Conservation (phyloP, 371 early-diverging fungal species). For the Rhizopus sp. region DNA sequence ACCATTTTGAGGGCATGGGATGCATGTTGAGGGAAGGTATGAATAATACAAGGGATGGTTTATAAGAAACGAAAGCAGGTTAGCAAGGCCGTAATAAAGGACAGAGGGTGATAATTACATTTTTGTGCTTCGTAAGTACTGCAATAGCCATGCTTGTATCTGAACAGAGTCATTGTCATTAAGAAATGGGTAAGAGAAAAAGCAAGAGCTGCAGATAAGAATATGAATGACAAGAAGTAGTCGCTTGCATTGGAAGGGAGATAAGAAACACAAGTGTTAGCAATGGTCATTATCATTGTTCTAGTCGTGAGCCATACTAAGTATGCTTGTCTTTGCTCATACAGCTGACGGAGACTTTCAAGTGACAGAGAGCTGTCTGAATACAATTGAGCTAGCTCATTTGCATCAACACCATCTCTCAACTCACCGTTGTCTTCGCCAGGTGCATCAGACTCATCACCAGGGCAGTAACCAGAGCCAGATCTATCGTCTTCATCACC, state of each 20-base stretch:
- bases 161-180: background rate
- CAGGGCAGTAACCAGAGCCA: too few species aligned
- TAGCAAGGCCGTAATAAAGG: background rate
- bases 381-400: too few species aligned
- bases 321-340: too few species aligned
- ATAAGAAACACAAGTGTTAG: background rate
- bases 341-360: too few species aligned
- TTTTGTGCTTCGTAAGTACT: conserved; percentile 30
- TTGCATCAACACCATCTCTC: too few species aligned
- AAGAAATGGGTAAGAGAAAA: background rate
- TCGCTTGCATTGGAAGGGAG: background rate
- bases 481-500: too few species aligned
- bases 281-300: too few species aligned
- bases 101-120: conserved; percentile 33
- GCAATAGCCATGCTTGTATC: background rate
- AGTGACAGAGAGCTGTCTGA: too few species aligned
- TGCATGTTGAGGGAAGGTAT: conserved; percentile 17
- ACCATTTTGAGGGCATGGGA: conserved; percentile 29
- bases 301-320: too few species aligned
- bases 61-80: background rate
- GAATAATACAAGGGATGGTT: background rate
- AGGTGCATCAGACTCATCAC: too few species aligned
- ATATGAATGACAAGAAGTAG: background rate
- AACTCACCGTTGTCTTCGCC: too few species aligned
- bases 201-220: background rate